Conservation (phyloP, 1,284 basidiomycete genomes). For the Gymnopus androsaceus region DNA sequence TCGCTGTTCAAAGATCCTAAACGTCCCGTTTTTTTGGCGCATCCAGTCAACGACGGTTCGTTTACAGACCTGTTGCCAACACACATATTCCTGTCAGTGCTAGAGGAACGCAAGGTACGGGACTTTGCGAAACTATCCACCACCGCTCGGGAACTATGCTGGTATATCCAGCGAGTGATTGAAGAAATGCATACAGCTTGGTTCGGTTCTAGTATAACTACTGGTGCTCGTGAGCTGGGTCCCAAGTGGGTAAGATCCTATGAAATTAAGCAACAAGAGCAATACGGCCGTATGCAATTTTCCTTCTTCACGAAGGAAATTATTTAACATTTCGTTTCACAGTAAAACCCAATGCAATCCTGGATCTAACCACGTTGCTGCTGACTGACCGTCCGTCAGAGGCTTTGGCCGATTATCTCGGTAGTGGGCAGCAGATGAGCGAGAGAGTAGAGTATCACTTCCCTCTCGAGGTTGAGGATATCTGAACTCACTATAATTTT, state of each 20-base stretch:
- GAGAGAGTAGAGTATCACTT: slow-evolving; percentile 58
- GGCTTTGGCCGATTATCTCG: slow-evolving; percentile 68
- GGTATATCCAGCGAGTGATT: slow-evolving; percentile 68
- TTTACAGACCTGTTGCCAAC: slow-evolving; percentile 47
- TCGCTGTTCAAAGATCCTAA: slow-evolving; percentile 54
- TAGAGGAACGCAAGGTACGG: slow-evolving; percentile 55
- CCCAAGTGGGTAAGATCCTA: slow-evolving; percentile 69
- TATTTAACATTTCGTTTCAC: slow-evolving; percentile 36
- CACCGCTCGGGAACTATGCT: slow-evolving; percentile 66
- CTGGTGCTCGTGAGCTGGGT: slow-evolving; percentile 71
- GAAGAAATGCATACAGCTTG: slow-evolving; percentile 71
- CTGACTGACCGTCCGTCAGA: slow-evolving; percentile 71
- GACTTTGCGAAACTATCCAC: slow-evolving; percentile 73
- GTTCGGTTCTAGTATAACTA: slow-evolving; percentile 66
- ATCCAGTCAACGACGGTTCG: slow-evolving; percentile 37
- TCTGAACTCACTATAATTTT: slow-evolving; percentile 22
- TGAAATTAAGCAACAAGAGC: slow-evolving; percentile 60
- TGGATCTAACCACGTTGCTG: slow-evolving; percentile 73
- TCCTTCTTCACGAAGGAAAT: not conserved
- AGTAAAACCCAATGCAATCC: slow-evolving; percentile 57
- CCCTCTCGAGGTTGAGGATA: slow-evolving; percentile 19
- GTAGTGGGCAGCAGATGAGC: slow-evolving; percentile 76
- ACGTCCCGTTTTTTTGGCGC: slow-evolving; percentile 48
- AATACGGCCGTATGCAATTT: slow-evolving; percentile 60
- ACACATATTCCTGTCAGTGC: slow-evolving; percentile 56